phyloP scores from a whole-genome alignment of 2,329 filamentous ascomycete genomes.

The Bipolaris bicolor region DNA sequence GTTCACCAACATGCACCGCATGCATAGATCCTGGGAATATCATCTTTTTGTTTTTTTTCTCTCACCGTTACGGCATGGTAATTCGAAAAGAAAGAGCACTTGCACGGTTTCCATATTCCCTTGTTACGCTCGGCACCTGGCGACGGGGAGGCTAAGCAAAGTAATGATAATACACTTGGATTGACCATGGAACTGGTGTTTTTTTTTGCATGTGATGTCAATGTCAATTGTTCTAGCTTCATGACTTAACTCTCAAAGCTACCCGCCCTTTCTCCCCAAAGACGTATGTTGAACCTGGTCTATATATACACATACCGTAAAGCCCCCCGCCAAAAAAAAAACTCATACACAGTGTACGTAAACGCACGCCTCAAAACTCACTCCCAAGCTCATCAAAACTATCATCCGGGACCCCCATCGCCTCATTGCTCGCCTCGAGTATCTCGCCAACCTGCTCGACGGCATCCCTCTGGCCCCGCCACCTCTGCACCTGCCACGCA shows the following conservation, averaged over 20 bases:
- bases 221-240: not conserved
- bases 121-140: not conserved
- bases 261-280: not conserved
- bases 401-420: slow-evolving; percentile 32
- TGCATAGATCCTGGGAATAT: slow-evolving; percentile 1
- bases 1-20: not conserved
- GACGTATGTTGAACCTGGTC: not conserved
- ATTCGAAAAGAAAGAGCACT: not conserved
- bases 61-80: slow-evolving; percentile 2
- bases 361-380: slow-evolving; percentile 12
- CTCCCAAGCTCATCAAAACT: slow-evolving; percentile 32
- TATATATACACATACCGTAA: too few species aligned
- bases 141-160: not conserved
- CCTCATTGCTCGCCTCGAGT: slow-evolving; percentile 27
- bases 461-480: slow-evolving; percentile 27
- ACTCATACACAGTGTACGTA: too few species aligned
- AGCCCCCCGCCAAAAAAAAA: too few species aligned
- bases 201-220: not conserved
- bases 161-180: slow-evolving; percentile 12
- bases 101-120: not conserved
- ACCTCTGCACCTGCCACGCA: slow-evolving; percentile 27
- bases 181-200: not conserved
- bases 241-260: too few species aligned
- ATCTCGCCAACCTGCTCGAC: slow-evolving; percentile 28
- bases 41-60: not conserved